Evolutionary conservation across 1,284 basidiomycete species (phyloP).

Genomic region (Leccinum laetum): DNA sequence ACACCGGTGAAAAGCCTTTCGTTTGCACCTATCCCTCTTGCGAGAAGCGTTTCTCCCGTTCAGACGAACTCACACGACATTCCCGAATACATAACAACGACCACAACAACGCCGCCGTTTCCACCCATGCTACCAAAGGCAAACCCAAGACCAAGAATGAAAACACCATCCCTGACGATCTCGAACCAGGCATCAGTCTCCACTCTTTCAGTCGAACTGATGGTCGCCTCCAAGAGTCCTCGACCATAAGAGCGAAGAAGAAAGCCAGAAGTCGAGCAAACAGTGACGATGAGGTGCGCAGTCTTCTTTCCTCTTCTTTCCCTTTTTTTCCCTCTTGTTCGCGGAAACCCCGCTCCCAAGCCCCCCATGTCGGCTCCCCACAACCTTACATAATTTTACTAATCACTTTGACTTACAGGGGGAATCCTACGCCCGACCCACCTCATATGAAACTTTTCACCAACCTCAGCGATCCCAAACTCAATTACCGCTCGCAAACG

Average conservation of each 20-base stretch:
- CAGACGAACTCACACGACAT: constrained; percentile 96
- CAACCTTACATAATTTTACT: constrained; percentile 25
- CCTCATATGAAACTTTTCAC: constrained; percentile 49
- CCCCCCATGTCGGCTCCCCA: constrained; percentile 18
- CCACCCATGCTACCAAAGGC: constrained; percentile 29
- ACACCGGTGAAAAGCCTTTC: constrained; percentile 98
- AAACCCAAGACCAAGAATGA: constrained; percentile 37
- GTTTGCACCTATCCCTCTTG: constrained; percentile 92
- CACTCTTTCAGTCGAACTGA: constrained; percentile 27
- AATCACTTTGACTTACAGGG: constrained; percentile 36
- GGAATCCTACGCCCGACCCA: constrained; percentile 72
- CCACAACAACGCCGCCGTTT: constrained; percentile 31
- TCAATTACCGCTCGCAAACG: constrained; percentile 34
- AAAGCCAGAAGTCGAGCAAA: constrained; percentile 76
- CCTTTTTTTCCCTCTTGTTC: not conserved
- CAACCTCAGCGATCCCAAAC: constrained; percentile 42
- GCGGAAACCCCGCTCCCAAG: constrained; percentile 7
- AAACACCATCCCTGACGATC: constrained; percentile 37
- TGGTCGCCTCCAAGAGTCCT: constrained; percentile 21
- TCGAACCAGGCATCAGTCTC: constrained; percentile 28
- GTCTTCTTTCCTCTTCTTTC: constrained; percentile 6
- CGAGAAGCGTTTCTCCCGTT: constrained; percentile 97
- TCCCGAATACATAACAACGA: constrained; percentile 87
- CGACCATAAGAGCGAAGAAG: constrained; percentile 51
- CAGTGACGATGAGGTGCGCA: constrained; percentile 75